Percentiles rank a stretch among this genome's conserved stretches.
These are phyloP conservation scores for Physcomitrellopsis africana DNA, from an alignment of 225 moss, liverwort and hornwort species.

Conservation along the genomic window DNA sequence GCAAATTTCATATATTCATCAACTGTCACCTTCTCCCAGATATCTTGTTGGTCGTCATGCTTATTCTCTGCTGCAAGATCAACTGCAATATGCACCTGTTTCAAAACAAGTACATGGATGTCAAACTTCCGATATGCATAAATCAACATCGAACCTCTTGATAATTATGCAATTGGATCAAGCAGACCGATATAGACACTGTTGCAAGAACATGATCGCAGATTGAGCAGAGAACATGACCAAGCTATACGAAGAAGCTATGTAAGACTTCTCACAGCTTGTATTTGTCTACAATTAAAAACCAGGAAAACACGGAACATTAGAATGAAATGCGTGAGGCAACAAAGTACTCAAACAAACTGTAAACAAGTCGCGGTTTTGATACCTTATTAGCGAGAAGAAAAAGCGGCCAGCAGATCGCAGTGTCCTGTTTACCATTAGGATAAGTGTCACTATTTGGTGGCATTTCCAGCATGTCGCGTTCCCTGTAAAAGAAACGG, in stretches of 20 bases:
- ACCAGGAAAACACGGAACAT: slow-evolving; percentile 8
- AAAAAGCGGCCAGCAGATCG: slow-evolving; percentile 90
- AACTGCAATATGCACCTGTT: slow-evolving; percentile 90
- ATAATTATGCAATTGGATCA: neutral
- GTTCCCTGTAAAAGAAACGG: slow-evolving; percentile 62
- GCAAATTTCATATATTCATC: slow-evolving; percentile 95
- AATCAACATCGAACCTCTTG: neutral
- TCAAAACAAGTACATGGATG: slow-evolving; percentile 25
- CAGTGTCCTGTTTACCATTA: slow-evolving; percentile 40
- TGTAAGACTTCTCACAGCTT: slow-evolving; percentile 16
- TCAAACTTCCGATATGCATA: slow-evolving; percentile 20
- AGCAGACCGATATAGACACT: slow-evolving; percentile 2
- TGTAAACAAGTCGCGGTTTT: slow-evolving; percentile 10
- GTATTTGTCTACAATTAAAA: slow-evolving; percentile 12
- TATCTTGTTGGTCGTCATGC: slow-evolving; percentile 50
- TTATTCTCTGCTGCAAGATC: slow-evolving; percentile 79
- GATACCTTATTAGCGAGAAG: slow-evolving; percentile 93
- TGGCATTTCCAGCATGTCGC: slow-evolving; percentile 79
- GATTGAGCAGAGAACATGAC: slow-evolving; percentile 23
- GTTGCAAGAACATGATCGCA: slow-evolving; percentile 7
- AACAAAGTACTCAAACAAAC: slow-evolving; percentile 6
- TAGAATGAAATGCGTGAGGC: neutral
- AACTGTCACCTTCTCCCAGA: slow-evolving; percentile 73
- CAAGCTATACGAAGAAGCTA: slow-evolving; percentile 15
- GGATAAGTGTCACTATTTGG: slow-evolving; percentile 49